These are phyloP conservation scores for Calvatia gigantea DNA, from an alignment of 768 basidiomycete genomes.

Conservation along the genomic window DNA sequence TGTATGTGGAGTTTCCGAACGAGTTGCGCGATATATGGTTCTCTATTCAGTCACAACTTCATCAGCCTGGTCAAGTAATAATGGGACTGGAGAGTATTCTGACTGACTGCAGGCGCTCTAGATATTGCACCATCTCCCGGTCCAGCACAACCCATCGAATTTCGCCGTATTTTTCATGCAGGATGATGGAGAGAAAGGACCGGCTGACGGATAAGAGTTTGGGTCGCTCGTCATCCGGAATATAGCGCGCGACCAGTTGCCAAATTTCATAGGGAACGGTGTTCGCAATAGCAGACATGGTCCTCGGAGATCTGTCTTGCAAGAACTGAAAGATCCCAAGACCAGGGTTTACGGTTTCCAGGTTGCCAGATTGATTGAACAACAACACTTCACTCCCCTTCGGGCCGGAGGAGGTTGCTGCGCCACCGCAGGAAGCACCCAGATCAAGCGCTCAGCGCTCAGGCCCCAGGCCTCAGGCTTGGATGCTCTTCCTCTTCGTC, in stretches of 20 bases:
- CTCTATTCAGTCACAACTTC: not conserved
- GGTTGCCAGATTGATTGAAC: no score
- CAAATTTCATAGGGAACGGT: not conserved
- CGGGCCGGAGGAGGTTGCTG: no score
- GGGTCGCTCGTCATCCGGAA: not conserved
- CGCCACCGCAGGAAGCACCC: no score
- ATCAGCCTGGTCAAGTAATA: not conserved
- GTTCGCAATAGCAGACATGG: not conserved
- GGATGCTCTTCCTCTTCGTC: no score
- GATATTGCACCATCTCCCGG: not conserved
- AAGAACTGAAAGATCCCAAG: no score
- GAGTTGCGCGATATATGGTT: conserved; percentile 20
- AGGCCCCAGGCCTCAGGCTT: no score
- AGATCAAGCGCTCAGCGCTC: no score
- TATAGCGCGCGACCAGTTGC: not conserved
- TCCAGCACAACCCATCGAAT: not conserved
- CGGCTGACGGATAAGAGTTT: not conserved
- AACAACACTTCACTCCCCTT: no score
- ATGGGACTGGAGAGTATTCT: not conserved
- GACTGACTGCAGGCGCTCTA: conserved; percentile 7
- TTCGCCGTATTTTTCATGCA: not conserved
- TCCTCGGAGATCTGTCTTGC: no score
- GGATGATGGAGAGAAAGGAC: not conserved
- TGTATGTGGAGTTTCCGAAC: conserved; percentile 32
- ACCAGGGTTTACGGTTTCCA: no score